phyloP scores from a whole-genome alignment of 1,284 basidiomycete species.

The Fomitiporia mediterranea region DNA sequence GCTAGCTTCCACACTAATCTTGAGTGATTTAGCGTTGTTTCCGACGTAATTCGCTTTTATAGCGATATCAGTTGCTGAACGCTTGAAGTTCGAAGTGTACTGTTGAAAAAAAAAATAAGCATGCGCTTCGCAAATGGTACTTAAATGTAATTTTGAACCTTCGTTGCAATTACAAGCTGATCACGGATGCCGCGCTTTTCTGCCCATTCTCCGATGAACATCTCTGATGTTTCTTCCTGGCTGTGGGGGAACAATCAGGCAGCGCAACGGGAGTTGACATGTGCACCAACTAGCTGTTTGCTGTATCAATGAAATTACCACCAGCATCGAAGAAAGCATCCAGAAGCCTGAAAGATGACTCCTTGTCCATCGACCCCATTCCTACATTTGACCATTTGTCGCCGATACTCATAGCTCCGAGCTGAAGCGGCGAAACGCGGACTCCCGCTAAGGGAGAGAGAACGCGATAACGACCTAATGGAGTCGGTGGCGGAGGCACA shows the following conservation, averaged over 20 bases:
- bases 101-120: conserved; percentile 33
- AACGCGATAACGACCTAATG: conserved; percentile 15
- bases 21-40: conserved; percentile 32
- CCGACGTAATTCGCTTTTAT: conserved; percentile 32
- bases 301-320: conserved; percentile 30
- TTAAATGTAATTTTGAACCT: conserved; percentile 23
- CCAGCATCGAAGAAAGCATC: conserved; percentile 23
- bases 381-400: conserved; percentile 31
- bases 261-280: neutral
- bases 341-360: conserved; percentile 24
- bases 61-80: conserved; percentile 21
- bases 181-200: conserved; percentile 36
- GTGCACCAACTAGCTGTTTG: conserved; percentile 28
- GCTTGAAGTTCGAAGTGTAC: conserved; percentile 31
- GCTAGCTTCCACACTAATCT: conserved; percentile 31
- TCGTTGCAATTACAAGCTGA: conserved; percentile 42
- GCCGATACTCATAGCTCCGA: conserved; percentile 46
- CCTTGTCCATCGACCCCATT: conserved; percentile 18
- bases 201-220: conserved; percentile 41
- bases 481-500: conserved; percentile 3
- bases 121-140: conserved; percentile 33
- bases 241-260: conserved; percentile 12
- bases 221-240: conserved; percentile 31
- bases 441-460: conserved; percentile 17
- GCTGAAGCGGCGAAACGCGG: conserved; percentile 40